Evolutionary conservation across 1,284 basidiomycete species (phyloP).

Genomic region (Cryptococcus neoformans): DNA sequence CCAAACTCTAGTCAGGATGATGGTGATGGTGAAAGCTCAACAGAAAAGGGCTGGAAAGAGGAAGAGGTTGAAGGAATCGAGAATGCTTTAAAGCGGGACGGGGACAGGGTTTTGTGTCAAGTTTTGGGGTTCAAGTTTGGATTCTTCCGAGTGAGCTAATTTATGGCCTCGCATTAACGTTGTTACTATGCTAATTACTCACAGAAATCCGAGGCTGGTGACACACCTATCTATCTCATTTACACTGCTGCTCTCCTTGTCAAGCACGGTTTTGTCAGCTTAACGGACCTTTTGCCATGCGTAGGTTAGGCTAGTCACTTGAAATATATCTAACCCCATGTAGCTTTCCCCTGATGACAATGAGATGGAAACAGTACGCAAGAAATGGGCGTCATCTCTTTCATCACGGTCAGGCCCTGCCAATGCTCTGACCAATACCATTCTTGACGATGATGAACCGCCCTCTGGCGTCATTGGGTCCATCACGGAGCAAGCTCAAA

Average conservation of each 20-base stretch:
- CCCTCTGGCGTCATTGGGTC: constrained; percentile 14
- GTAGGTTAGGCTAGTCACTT: constrained; percentile 19
- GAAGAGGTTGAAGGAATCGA: constrained; percentile 43
- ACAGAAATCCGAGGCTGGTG: constrained; percentile 55
- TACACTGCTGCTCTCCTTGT: constrained; percentile 83
- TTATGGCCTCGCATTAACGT: neutral
- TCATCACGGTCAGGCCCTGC: constrained; percentile 62
- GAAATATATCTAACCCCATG: constrained; percentile 18
- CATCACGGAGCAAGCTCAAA: constrained; percentile 40
- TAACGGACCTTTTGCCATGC: constrained; percentile 65
- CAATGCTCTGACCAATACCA: constrained; percentile 84
- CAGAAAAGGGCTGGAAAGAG: constrained; percentile 10
- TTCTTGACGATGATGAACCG: constrained; percentile 64
- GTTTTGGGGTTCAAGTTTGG: constrained; percentile 95
- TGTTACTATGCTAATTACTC: neutral
- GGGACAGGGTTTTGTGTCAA: constrained; percentile 70
- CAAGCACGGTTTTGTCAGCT: constrained; percentile 76
- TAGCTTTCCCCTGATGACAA: constrained; percentile 72
- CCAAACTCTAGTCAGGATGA: constrained; percentile 11
- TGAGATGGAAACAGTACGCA: constrained; percentile 65
- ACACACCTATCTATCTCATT: constrained; percentile 70
- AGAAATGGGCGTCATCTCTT: constrained; percentile 66
- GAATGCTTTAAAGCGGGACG: constrained; percentile 52
- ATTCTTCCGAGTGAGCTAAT: constrained; percentile 69
- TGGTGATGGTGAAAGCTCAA: constrained; percentile 22